A percentile compares a stretch with the other conserved stretches of the same genome.
Evolutionary conservation across 805 yeast genomes (phyloP).

Genomic region (Zygosaccharomyces pseudorouxii): DNA sequence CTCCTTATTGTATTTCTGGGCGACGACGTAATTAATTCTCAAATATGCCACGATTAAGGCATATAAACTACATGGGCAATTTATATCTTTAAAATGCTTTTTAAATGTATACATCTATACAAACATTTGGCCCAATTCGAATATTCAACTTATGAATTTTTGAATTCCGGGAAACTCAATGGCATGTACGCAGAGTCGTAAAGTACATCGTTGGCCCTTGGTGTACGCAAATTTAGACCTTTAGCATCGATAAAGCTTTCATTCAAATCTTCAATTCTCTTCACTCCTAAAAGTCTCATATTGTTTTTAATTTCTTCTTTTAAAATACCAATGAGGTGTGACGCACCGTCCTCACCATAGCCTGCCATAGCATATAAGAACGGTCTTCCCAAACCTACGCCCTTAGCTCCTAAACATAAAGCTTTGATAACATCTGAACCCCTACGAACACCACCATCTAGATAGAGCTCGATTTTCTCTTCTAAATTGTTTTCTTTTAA

Average conservation of each 20-base stretch:
- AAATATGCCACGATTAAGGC: too few species aligned
- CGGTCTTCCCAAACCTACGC: slow-evolving; percentile 72
- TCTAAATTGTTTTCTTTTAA: slow-evolving; percentile 40
- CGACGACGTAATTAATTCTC: too few species aligned
- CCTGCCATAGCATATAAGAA: slow-evolving; percentile 74
- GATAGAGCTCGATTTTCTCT: slow-evolving; percentile 53
- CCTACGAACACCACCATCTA: slow-evolving; percentile 76
- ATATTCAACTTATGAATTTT: background rate
- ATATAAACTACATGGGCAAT: background rate
- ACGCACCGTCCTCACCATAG: slow-evolving; percentile 73
- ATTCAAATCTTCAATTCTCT: slow-evolving; percentile 42
- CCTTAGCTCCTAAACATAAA: slow-evolving; percentile 68
- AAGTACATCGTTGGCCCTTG: slow-evolving; percentile 31
- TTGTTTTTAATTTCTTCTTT: slow-evolving; percentile 58
- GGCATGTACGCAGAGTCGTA: slow-evolving; percentile 19
- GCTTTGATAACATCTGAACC: slow-evolving; percentile 76
- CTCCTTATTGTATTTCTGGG: too few species aligned
- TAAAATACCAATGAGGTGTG: slow-evolving; percentile 56
- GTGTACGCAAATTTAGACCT: slow-evolving; percentile 33
- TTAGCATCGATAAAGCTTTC: slow-evolving; percentile 38
- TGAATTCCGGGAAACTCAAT: slow-evolving; percentile 11
- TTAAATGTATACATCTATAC: background rate
- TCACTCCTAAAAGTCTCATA: slow-evolving; percentile 64
- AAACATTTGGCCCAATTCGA: background rate
- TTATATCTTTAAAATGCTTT: background rate